Conservation (phyloP, 306 rosid genomes). For the Comarum palustre region DNA sequence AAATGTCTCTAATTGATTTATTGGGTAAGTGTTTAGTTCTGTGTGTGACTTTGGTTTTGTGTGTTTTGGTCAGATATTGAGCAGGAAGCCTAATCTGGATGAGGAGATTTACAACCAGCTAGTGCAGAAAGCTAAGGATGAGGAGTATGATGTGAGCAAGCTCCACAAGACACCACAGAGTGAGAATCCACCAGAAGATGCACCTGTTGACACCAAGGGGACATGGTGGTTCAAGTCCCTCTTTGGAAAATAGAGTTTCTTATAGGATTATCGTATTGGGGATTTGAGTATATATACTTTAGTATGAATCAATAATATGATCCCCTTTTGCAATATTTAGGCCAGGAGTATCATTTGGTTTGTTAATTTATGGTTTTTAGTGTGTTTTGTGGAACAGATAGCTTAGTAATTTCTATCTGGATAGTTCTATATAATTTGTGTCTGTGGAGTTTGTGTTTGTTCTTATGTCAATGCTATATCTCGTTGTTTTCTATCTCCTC, state of each 20-base stretch:
- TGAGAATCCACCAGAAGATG: slow-evolving; percentile 64
- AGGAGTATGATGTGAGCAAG: slow-evolving; percentile 81
- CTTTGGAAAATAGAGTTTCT: slow-evolving; percentile 40
- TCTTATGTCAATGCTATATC: not conserved
- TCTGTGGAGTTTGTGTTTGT: not conserved
- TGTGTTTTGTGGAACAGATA: not conserved
- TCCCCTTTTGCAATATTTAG: slow-evolving; percentile 15
- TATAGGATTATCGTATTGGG: not conserved
- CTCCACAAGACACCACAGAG: slow-evolving; percentile 81
- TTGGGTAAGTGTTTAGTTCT: not conserved
- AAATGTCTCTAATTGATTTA: not conserved
- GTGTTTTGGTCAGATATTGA: slow-evolving; percentile 44
- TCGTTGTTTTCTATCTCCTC: not conserved
- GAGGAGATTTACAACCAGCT: slow-evolving; percentile 61
- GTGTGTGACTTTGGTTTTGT: not conserved
- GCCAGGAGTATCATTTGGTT: not conserved
- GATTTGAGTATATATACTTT: not conserved
- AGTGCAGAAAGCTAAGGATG: slow-evolving; percentile 52
- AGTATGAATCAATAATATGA: not conserved
- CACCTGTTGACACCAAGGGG: slow-evolving; percentile 67
- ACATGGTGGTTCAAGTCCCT: slow-evolving; percentile 77
- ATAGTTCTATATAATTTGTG: not conserved
- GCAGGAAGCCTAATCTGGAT: slow-evolving; percentile 53
- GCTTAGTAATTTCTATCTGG: not conserved
- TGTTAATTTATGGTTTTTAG: not conserved